Conservation (phyloP, 331 rosid species). For the Pyrus hybrid region DNA sequence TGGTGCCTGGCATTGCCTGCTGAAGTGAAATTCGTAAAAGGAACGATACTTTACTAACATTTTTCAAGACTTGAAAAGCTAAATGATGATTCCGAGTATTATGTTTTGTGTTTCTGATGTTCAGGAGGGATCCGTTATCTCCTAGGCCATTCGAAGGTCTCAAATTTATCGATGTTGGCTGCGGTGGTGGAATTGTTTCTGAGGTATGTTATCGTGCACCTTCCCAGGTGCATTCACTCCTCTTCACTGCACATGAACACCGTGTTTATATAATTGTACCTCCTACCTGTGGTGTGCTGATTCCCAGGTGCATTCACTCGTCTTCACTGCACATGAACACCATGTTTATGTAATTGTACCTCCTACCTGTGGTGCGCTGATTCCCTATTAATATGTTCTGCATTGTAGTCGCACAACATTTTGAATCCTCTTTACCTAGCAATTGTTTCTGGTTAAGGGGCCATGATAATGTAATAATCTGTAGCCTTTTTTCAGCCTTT, state of each 20-base stretch:
- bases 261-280: too few species aligned
- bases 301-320: too few species aligned
- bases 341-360: neutral
- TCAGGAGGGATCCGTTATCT: conserved; percentile 73
- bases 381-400: neutral
- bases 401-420: neutral
- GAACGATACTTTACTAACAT: neutral
- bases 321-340: too few species aligned
- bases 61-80: neutral
- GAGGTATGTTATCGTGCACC: conserved; percentile 38
- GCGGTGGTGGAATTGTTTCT: conserved; percentile 95
- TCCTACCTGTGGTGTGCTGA: too few species aligned
- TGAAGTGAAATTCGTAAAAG: neutral
- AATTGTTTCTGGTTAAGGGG: neutral
- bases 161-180: conserved; percentile 80
- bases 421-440: neutral
- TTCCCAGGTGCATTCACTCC: neutral
- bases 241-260: neutral
- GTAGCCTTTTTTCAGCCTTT: conserved; percentile 51
- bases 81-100: neutral
- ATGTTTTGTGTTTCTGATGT: conserved; percentile 9
- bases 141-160: conserved; percentile 76
- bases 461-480: neutral
- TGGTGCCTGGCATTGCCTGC: neutral
- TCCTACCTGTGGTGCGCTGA: neutral